These are phyloP conservation scores for Annona squamosa DNA, from an alignment of 164 flowering plant genomes.

Conservation along the genomic window DNA sequence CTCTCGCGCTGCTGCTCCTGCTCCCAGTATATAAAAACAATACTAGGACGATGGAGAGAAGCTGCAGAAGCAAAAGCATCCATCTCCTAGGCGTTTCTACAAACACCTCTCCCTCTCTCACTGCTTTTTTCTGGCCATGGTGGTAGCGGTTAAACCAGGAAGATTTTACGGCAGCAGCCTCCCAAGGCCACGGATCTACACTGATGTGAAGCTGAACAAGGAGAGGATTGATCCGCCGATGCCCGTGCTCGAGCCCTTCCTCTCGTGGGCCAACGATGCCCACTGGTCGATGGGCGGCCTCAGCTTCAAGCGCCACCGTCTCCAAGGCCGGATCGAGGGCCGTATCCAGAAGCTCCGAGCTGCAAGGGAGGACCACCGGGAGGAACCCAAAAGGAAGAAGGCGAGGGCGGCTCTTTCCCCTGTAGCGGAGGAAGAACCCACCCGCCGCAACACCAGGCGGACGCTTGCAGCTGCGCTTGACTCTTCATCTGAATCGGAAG, in stretches of 20 bases:
- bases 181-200: slow-evolving; percentile 70
- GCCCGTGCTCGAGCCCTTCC: slow-evolving; percentile 53
- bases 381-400: slow-evolving; percentile 6
- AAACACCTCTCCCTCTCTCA: too few relatives aligned
- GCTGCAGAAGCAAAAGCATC: not conserved
- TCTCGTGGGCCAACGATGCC: slow-evolving; percentile 81
- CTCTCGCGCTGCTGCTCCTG: not conserved
- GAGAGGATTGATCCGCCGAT: slow-evolving; percentile 68
- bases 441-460: not conserved
- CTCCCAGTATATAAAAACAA: not conserved
- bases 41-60: not conserved
- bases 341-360: slow-evolving; percentile 42
- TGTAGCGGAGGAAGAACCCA: too few relatives aligned
- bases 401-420: not conserved
- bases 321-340: slow-evolving; percentile 86
- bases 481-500: not conserved
- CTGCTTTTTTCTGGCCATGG: slow-evolving; percentile 30
- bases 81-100: too few relatives aligned
- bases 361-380: slow-evolving; percentile 26
- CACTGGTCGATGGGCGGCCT: slow-evolving; percentile 99
- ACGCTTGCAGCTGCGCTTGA: not conserved
- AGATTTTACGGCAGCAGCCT: slow-evolving; percentile 89
- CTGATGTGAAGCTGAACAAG: slow-evolving; percentile 46
- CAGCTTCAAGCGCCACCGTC: slow-evolving; percentile 56
- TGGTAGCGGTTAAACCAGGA: slow-evolving; percentile 56